phyloP scores from a whole-genome alignment of 1,284 basidiomycete species.

The Tremellales sp. region DNA sequence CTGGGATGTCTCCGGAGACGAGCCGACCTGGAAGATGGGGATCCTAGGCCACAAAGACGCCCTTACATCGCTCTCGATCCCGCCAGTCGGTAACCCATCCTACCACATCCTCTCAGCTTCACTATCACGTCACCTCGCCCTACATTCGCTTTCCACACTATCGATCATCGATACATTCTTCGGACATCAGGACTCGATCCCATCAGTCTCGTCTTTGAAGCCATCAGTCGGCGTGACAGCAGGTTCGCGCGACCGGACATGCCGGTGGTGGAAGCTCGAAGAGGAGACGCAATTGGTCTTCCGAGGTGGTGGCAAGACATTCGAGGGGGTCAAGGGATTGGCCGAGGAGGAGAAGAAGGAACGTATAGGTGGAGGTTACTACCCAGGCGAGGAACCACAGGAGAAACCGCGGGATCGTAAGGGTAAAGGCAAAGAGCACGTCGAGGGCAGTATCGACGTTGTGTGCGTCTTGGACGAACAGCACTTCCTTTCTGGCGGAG shows the following conservation, averaged over 20 bases:
- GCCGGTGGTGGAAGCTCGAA: conserved; percentile 92
- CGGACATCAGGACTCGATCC: conserved; percentile 89
- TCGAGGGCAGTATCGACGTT: conserved; percentile 89
- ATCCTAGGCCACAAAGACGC: conserved; percentile 81
- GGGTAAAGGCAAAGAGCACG: conserved; percentile 56
- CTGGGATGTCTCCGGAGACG: conserved; percentile 68
- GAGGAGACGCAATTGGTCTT: conserved; percentile 97
- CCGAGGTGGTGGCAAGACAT: conserved; percentile 75
- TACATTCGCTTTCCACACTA: conserved; percentile 80
- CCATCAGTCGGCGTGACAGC: conserved; percentile 81
- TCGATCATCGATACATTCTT: conserved; percentile 96
- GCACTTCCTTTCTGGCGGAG: conserved; percentile 89
- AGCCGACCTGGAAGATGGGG: conserved; percentile 66
- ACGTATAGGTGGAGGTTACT: conserved; percentile 27
- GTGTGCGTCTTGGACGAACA: conserved; percentile 92
- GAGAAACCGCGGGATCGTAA: conserved; percentile 47
- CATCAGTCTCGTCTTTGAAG: conserved; percentile 72
- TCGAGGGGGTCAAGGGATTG: conserved; percentile 65
- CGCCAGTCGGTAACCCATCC: conserved; percentile 61
- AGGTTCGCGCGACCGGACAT: conserved; percentile 85
- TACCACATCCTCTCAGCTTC: conserved; percentile 83
- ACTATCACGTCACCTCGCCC: conserved; percentile 84
- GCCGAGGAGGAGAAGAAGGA: conserved; percentile 54
- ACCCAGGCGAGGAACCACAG: conserved; percentile 15
- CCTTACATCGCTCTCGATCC: conserved; percentile 73